A percentile compares a stretch with the other conserved stretches of the same genome.
Evolutionary conservation across 2,329 filamentous ascomycete species (phyloP).

Genomic region (Clarireedia monteithiana): DNA sequence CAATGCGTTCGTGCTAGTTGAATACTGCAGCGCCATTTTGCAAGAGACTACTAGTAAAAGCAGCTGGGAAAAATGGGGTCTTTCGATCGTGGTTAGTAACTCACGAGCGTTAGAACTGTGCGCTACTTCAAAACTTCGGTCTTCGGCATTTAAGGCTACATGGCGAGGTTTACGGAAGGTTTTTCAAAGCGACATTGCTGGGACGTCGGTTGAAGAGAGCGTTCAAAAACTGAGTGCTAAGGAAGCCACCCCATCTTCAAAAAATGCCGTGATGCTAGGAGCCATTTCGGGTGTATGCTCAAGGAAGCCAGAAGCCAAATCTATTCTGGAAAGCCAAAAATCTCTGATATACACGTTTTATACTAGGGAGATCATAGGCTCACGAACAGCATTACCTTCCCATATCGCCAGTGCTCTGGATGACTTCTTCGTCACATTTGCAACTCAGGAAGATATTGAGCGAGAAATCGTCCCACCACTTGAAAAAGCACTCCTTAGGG

Average conservation of each 20-base stretch:
- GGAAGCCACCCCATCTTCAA: constrained; percentile 52
- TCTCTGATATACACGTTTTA: constrained; percentile 75
- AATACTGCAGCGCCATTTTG: constrained; percentile 80
- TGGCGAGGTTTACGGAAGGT: constrained; percentile 72
- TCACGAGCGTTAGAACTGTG: constrained; percentile 74
- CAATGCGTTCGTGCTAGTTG: constrained; percentile 80
- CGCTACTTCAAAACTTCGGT: constrained; percentile 55
- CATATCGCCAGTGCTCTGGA: constrained; percentile 66
- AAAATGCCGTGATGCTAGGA: constrained; percentile 72
- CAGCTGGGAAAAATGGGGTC: constrained; percentile 56
- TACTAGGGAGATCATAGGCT: constrained; percentile 74
- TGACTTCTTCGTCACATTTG: constrained; percentile 77
- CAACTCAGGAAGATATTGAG: constrained; percentile 64
- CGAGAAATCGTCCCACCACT: constrained; percentile 71
- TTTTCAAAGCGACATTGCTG: constrained; percentile 45
- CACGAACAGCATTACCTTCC: constrained; percentile 59
- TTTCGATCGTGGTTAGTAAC: constrained; percentile 59
- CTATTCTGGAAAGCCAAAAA: constrained; percentile 58
- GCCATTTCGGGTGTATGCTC: constrained; percentile 81
- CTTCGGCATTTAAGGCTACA: constrained; percentile 69
- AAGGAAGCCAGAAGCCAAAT: constrained; percentile 56
- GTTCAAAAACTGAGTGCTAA: constrained; percentile 65
- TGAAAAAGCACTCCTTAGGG: constrained; percentile 81
- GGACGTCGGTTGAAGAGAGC: constrained; percentile 36
- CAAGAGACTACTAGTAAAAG: constrained; percentile 57